phyloP scores from a whole-genome alignment of 305 asterid species.

The Rubia peregrina region DNA sequence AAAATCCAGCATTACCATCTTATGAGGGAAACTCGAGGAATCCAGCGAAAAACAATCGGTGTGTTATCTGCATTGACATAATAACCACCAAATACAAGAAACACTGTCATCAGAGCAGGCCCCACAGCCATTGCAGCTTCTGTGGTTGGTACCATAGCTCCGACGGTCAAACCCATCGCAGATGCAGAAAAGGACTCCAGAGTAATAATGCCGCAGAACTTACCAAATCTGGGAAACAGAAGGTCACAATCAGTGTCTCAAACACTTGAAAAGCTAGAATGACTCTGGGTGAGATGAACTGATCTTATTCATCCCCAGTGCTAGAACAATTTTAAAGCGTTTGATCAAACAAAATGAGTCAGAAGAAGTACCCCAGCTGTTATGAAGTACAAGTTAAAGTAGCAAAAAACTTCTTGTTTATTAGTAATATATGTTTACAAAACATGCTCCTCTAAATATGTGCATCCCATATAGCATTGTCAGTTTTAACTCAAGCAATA shows the following conservation, averaged over 20 bases:
- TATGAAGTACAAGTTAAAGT: background rate
- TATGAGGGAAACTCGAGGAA: conserved; percentile 90
- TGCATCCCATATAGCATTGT: background rate
- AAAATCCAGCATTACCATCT: conserved; percentile 50
- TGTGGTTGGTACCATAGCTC: conserved; percentile 91
- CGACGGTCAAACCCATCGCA: conserved; percentile 97
- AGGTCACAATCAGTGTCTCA: conserved; percentile 21
- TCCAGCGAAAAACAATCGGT: conserved; percentile 89
- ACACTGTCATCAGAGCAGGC: conserved; percentile 93
- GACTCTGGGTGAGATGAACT: background rate
- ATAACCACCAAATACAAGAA: conserved; percentile 96
- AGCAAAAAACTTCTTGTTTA: background rate
- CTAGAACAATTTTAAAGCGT: background rate
- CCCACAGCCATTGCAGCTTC: conserved; percentile 99
- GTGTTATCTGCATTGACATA: conserved; percentile 88
- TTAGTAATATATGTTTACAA: background rate
- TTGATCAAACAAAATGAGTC: background rate
- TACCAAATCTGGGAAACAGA: conserved; percentile 53
- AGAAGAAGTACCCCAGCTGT: background rate
- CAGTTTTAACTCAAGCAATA: background rate
- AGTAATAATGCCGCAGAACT: conserved; percentile 87
- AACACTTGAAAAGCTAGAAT: conserved; percentile 1
- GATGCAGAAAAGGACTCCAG: conserved; percentile 92
- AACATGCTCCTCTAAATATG: background rate
- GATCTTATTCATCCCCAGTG: conserved; percentile 2